phyloP scores from a whole-genome alignment of 495 filamentous ascomycete genomes.

The Penicillium angulare region DNA sequence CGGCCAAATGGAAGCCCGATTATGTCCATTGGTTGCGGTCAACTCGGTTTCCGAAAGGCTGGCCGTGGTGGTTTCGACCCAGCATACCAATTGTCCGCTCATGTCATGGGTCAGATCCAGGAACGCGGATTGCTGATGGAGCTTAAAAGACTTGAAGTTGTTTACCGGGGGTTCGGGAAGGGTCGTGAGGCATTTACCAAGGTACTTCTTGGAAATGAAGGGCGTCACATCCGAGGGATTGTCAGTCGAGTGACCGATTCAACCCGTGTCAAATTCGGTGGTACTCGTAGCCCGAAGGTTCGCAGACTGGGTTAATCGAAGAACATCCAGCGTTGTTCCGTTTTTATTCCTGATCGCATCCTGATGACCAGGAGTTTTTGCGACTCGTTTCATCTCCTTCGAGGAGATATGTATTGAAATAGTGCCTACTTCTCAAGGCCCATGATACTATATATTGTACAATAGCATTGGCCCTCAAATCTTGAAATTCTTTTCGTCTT shows the following conservation, averaged over 20 bases:
- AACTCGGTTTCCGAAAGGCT: constrained; percentile 82
- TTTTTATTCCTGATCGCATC: background rate
- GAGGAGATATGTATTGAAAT: background rate
- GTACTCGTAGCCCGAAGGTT: constrained; percentile 75
- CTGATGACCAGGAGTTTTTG: background rate
- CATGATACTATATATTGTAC: constrained; percentile 20
- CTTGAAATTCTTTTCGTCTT: no score
- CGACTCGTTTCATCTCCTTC: background rate
- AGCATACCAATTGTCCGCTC: constrained; percentile 84
- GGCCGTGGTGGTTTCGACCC: constrained; percentile 80
- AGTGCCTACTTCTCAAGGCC: no score
- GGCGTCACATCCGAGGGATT: constrained; percentile 64
- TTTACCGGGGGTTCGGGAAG: constrained; percentile 76
- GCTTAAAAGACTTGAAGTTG: constrained; percentile 62
- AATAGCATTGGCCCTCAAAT: constrained; percentile 19
- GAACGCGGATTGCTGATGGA: constrained; percentile 67
- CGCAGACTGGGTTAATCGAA: constrained; percentile 73
- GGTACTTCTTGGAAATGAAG: constrained; percentile 82
- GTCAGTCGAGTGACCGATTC: constrained; percentile 76
- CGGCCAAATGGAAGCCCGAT: constrained; percentile 74
- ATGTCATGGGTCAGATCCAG: constrained; percentile 73
- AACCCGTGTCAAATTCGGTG: constrained; percentile 92
- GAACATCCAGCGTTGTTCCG: background rate
- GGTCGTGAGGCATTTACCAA: constrained; percentile 88
- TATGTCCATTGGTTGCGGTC: constrained; percentile 73